Evolutionary conservation across 768 basidiomycete genomes (phyloP).

Genomic region (Clitopilus hobsonii): DNA sequence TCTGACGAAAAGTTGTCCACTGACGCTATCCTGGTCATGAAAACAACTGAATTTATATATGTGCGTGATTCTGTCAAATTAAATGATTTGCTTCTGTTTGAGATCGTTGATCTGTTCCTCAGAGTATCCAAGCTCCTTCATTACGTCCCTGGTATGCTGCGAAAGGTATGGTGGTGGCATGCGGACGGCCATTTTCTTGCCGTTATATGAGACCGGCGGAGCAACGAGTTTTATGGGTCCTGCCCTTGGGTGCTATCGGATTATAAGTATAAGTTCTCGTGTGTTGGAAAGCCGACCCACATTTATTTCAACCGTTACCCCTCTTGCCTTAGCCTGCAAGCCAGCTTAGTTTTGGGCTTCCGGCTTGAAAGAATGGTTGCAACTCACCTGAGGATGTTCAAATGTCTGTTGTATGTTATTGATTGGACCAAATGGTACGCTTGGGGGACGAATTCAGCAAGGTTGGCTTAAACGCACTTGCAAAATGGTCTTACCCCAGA

Average conservation of each 20-base stretch:
- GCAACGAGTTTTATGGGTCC: constrained; percentile 77
- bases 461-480: too few species aligned
- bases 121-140: constrained; percentile 33
- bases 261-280: too few species aligned
- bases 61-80: too few species aligned
- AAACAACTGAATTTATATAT: too few species aligned
- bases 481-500: constrained; percentile 51
- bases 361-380: neutral
- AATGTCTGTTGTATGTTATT: constrained; percentile 90
- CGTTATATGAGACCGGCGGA: constrained; percentile 80
- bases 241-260: constrained; percentile 69
- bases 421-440: constrained; percentile 86
- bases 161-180: constrained; percentile 86
- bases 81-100: neutral
- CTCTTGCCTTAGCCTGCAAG: constrained; percentile 66
- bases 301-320: constrained; percentile 72
- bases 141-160: constrained; percentile 72
- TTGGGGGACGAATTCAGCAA: too few species aligned
- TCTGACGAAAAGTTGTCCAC: too few species aligned
- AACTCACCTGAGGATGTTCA: constrained; percentile 65
- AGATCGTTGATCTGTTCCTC: constrained; percentile 27
- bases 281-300: constrained; percentile 50
- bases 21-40: too few species aligned
- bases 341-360: neutral
- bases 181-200: constrained; percentile 66